Percentiles rank a stretch among this genome's conserved stretches.
These are phyloP conservation scores for Clonostachys rosea DNA, from an alignment of 2,329 filamentous ascomycete species.

Conservation along the genomic window DNA sequence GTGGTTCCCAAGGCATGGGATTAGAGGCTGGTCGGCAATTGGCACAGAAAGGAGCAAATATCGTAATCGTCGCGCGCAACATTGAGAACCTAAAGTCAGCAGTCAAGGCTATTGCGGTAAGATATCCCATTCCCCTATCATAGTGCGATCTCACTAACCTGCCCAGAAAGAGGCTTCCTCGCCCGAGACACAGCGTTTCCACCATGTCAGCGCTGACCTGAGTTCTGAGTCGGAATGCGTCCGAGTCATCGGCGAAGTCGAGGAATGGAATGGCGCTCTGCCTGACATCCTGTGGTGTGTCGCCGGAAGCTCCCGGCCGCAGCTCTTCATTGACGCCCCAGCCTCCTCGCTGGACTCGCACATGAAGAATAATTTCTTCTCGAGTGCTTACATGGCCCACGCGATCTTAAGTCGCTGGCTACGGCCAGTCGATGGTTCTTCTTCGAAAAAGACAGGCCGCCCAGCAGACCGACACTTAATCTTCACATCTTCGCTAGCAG, in stretches of 20 bases:
- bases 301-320: slow-evolving; percentile 70
- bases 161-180: slow-evolving; percentile 59
- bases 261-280: slow-evolving; percentile 69
- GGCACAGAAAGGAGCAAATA: neutral
- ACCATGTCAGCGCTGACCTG: slow-evolving; percentile 80
- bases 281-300: slow-evolving; percentile 91
- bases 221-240: slow-evolving; percentile 64
- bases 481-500: slow-evolving; percentile 75
- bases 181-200: slow-evolving; percentile 69
- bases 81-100: neutral
- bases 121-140: no score
- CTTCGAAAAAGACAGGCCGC: neutral
- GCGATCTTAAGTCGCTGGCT: slow-evolving; percentile 75
- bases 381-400: slow-evolving; percentile 80
- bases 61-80: neutral
- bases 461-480: slow-evolving; percentile 69
- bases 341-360: slow-evolving; percentile 64
- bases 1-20: neutral
- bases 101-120: no score
- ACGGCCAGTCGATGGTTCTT: slow-evolving; percentile 24
- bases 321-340: slow-evolving; percentile 72
- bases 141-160: no score
- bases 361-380: slow-evolving; percentile 93
- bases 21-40: neutral
- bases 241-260: slow-evolving; percentile 66